Conservation (phyloP, 202 grass and related monocot species). For the Brachypodium distachyon region DNA sequence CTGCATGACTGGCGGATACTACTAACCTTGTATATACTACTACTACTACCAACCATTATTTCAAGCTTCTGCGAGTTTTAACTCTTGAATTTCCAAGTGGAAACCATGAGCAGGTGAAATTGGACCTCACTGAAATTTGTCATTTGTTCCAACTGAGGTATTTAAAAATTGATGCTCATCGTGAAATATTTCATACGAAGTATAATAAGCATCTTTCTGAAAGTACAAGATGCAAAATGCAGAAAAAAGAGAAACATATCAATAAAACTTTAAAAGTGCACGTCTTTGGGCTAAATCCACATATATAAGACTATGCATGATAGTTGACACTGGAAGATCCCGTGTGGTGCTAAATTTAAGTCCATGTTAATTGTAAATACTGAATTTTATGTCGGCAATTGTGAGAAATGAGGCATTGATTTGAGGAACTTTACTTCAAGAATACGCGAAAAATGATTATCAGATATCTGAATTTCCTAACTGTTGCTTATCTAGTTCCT, state of each 20-base stretch:
- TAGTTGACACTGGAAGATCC: background rate
- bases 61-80: constrained; percentile 5
- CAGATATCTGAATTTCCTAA: background rate
- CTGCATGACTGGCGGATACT: background rate
- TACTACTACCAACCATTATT: too few relatives aligned
- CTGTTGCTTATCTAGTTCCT: background rate
- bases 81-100: background rate
- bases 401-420: background rate
- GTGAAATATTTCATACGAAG: too few relatives aligned
- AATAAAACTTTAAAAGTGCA: too few relatives aligned
- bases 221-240: too few relatives aligned
- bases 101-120: background rate
- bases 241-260: too few relatives aligned
- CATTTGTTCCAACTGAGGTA: background rate
- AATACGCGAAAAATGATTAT: background rate
- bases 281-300: too few relatives aligned
- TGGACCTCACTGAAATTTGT: background rate
- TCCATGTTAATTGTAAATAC: background rate
- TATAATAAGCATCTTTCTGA: too few relatives aligned
- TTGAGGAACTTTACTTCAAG: background rate
- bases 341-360: background rate
- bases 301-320: too few relatives aligned
- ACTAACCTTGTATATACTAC: too few relatives aligned
- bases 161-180: background rate
- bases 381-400: background rate